Evolutionary conservation across 495 filamentous ascomycete genomes (phyloP), one percentile per base, ranked within the genome.

Genomic region (Penicillium maclennaniae): DNA sequence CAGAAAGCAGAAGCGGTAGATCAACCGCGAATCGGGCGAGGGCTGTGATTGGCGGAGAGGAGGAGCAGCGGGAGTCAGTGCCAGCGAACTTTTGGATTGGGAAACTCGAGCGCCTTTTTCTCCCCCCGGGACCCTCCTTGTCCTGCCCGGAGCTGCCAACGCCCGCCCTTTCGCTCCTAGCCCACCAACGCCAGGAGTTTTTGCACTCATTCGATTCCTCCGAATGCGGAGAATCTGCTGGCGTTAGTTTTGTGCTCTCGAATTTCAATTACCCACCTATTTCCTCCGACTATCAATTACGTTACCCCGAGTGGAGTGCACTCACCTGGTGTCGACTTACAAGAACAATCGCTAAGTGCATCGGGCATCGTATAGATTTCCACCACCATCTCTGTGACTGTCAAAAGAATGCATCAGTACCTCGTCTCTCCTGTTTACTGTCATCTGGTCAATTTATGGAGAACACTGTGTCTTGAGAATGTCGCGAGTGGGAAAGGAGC

Each of bases 161-260:
- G 20, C 39, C 55, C 44, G 55, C 43, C 49, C 51, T 47, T n/a
- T 49, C 51, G 51, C 43, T 59, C 55, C 46, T 49, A 38, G 47
- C 58, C 43, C 39, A 39, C 55, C 65, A 59, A 60, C 43, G 6
- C 44, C 38, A 16, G 31, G 15, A 7, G 56, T 76, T 54, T 72
- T 73, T 75, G 58, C 63, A 65, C 73, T 75, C 65, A 42, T 80
- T 79, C 58, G 58, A 69, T 51, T 78, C 76, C 64, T 61, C 56
- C 39, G 2, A 16, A 28, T 23, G 14, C 8, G 52, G 37, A 60
- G 55, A 69, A 44, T 69, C 43, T 16, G n/a, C 0, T 41, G 23
- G 36, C 0, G 9, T 8, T 45, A 15, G 12, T 14, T 44, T 41
- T 8, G 15, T 17, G 10, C 37, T 49, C 1, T 25, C 0, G 19